phyloP scores from a whole-genome alignment of 78 protist genomes.

The Dictyostelium brefeldianum region DNA sequence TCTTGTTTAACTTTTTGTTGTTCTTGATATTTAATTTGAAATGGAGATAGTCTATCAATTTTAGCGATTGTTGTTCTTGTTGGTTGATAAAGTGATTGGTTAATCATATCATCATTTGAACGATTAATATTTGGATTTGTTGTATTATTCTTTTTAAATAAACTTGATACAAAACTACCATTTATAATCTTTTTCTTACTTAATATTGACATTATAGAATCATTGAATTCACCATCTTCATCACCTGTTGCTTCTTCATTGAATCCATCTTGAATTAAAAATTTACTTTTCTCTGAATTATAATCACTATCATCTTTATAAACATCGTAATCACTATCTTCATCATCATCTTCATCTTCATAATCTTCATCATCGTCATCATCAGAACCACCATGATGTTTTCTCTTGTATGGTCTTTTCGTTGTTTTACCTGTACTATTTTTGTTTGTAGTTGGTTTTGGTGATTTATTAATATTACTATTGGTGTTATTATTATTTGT shows the following conservation, averaged over 20 bases:
- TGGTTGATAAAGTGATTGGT: not conserved
- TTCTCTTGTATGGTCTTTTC: not conserved
- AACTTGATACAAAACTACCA: slow-evolving; percentile 2
- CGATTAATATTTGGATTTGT: not conserved
- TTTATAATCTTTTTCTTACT: not conserved
- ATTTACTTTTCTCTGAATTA: not conserved
- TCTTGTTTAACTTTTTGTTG: slow-evolving; percentile 1
- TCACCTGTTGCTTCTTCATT: not conserved
- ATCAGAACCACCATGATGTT: not conserved
- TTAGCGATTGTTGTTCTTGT: not conserved
- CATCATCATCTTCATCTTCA: not conserved
- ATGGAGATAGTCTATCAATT: not conserved
- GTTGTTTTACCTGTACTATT: not conserved
- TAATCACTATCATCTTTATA: not conserved
- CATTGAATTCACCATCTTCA: not conserved
- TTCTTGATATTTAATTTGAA: not conserved
- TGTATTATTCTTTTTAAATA: not conserved
- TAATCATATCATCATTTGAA: not conserved
- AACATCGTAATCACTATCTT: not conserved
- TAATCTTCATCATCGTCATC: not conserved
- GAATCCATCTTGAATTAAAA: too few species aligned
- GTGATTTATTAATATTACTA: not conserved
- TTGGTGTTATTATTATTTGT: not conserved
- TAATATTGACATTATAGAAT: not conserved
- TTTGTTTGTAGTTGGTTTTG: not conserved